Conservation (phyloP, 305 asterid genomes). For the Lippia alba region DNA sequence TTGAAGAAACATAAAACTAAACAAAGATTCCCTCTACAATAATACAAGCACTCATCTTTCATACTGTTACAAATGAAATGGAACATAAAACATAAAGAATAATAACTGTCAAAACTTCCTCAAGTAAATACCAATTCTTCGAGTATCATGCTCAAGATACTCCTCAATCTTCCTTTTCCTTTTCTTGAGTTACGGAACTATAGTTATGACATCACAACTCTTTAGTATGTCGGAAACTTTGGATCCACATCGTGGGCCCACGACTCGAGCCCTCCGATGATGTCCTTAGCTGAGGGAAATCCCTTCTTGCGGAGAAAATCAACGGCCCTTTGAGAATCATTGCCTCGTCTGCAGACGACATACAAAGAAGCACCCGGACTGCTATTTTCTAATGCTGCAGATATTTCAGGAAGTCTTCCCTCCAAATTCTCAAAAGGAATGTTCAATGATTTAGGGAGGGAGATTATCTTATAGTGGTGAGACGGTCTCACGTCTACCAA, state of each 20-base stretch:
- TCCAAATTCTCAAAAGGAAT: constrained; percentile 61
- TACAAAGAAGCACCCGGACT: constrained; percentile 54
- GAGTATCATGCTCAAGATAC: too few relatives aligned
- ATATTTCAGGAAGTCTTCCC: constrained; percentile 62
- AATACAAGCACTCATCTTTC: neutral
- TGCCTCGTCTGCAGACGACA: constrained; percentile 88
- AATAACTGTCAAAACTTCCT: neutral
- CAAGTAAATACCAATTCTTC: too few relatives aligned
- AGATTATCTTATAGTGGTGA: constrained; percentile 71
- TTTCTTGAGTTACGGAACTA: too few relatives aligned
- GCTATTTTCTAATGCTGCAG: constrained; percentile 44
- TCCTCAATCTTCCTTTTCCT: too few relatives aligned
- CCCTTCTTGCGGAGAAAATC: constrained; percentile 67
- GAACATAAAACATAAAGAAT: neutral
- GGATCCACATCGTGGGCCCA: constrained; percentile 87
- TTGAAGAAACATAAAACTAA: too few relatives aligned
- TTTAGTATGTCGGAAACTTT: constrained; percentile 72
- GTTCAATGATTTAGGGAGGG: constrained; percentile 74
- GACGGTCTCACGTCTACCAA: constrained; percentile 63
- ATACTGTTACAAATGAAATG: neutral
- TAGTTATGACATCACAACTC: neutral
- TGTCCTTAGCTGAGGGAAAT: constrained; percentile 76
- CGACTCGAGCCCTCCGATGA: constrained; percentile 85
- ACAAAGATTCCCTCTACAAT: neutral
- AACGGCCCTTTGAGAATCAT: constrained; percentile 91